Conservation (phyloP, 495 filamentous ascomycete species). For the Aspergillus egyptiacus region DNA sequence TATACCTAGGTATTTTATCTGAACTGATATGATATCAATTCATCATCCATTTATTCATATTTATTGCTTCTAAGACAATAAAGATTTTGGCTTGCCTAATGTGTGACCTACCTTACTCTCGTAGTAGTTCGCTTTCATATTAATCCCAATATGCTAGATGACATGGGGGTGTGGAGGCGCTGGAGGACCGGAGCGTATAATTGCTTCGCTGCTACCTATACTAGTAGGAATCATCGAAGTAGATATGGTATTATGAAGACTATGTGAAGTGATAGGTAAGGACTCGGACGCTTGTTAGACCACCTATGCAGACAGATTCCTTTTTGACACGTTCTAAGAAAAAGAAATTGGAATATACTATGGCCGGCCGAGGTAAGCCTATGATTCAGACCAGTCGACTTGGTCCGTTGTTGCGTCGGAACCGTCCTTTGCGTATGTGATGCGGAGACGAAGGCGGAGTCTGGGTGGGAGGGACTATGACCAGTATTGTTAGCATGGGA, state of each 20-base stretch:
- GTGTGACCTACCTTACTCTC: too few relatives aligned
- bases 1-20: too few relatives aligned
- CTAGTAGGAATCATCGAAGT: neutral
- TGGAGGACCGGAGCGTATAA: too few relatives aligned
- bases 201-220: too few relatives aligned
- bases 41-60: too few relatives aligned
- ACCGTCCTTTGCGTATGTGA: conserved; percentile 68
- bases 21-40: neutral
- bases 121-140: too few relatives aligned
- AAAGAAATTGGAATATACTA: conserved; percentile 2
- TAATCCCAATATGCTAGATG: too few relatives aligned
- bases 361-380: neutral
- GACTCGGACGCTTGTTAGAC: neutral
- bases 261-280: neutral
- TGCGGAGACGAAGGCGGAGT: conserved; percentile 77
- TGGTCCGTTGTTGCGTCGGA: conserved; percentile 74
- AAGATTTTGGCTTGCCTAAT: too few relatives aligned
- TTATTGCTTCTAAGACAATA: too few relatives aligned
- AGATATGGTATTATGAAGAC: conserved; percentile 5
- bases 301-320: conserved; percentile 3
- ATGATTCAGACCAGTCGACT: conserved; percentile 91
- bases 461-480: conserved; percentile 56
- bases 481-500: conserved; percentile 16
- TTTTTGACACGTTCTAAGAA: neutral
- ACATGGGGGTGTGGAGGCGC: too few relatives aligned